Conservation (phyloP, 805 yeast genomes). For the Scheffersomyces spartinae region DNA sequence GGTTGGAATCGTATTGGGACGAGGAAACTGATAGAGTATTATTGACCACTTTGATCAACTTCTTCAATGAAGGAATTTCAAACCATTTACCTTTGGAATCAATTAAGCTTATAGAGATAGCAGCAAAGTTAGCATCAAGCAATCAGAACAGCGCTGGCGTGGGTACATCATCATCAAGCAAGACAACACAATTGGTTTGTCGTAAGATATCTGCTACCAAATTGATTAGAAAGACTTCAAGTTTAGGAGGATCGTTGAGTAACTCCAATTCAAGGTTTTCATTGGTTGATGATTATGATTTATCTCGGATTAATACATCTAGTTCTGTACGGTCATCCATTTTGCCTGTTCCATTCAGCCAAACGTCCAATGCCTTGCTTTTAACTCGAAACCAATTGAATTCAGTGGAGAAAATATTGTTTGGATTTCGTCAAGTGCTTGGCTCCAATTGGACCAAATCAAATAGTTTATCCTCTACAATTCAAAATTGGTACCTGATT, state of each 20-base stretch:
- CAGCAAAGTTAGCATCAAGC: conserved; percentile 48
- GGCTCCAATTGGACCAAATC: no score
- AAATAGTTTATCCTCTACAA: conserved; percentile 1
- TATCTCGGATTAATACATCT: conserved; percentile 38
- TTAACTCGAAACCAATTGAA: conserved; percentile 26
- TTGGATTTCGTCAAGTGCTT: no score
- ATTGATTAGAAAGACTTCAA: conserved; percentile 21
- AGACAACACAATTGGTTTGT: conserved; percentile 47
- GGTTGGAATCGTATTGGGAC: conserved; percentile 91
- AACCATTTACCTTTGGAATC: conserved; percentile 52
- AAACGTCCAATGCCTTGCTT: no score
- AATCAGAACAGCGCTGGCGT: no score
- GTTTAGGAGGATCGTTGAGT: conserved; percentile 12
- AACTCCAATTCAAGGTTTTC: conserved; percentile 21
- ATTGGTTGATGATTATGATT: conserved; percentile 47
- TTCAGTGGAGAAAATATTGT: conserved; percentile 38
- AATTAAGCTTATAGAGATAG: conserved; percentile 46
- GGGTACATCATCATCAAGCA: conserved; percentile 10
- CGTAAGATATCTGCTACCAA: conserved; percentile 24
- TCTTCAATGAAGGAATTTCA: conserved; percentile 71
- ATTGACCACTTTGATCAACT: conserved; percentile 61
- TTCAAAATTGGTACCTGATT: conserved; percentile 37
- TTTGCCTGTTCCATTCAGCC: no score
- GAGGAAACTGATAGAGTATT: conserved; percentile 45
- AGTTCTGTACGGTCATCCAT: conserved; percentile 31